phyloP scores from a whole-genome alignment of 768 basidiomycete species.

The Cystobasidiopsis lactophilus region DNA sequence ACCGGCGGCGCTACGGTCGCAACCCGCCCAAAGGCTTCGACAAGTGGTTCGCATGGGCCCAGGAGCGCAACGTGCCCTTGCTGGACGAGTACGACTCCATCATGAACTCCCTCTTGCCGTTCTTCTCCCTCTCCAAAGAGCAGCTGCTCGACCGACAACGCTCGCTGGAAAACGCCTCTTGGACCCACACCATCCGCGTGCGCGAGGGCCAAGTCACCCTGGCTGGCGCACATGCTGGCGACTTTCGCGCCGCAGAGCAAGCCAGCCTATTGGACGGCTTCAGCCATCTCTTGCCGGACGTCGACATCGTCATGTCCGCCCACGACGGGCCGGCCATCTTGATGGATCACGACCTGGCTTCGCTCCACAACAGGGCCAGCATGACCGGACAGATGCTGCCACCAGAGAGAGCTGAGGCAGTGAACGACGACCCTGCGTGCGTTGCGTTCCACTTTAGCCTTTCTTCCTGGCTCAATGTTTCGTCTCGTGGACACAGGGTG shows the following conservation, averaged over 20 bases:
- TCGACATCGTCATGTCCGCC: constrained; percentile 20
- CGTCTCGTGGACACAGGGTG: not conserved
- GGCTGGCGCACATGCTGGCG: constrained; percentile 10
- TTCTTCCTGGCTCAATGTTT: no score
- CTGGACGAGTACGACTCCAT: constrained; percentile 21
- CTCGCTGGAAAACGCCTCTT: constrained; percentile 2
- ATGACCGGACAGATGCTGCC: constrained; percentile 8
- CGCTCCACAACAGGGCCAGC: constrained; percentile 6
- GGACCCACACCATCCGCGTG: constrained; percentile 12
- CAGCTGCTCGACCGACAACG: constrained; percentile 8
- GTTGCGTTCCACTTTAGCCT: constrained; percentile 2
- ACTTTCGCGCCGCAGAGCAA: constrained; percentile 17
- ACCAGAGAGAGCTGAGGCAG: constrained; percentile 1
- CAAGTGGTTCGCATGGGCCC: constrained; percentile 34
- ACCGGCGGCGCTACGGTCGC: constrained; percentile 49
- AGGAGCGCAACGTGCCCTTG: constrained; percentile 6
- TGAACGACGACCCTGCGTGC: constrained; percentile 16
- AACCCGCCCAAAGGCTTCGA: constrained; percentile 78
- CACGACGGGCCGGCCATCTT: constrained; percentile 20
- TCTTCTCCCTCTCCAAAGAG: constrained; percentile 11
- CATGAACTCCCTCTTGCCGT: constrained; percentile 15
- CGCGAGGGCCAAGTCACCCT: constrained; percentile 14
- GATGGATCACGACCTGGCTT: constrained; percentile 9
- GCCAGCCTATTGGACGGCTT: constrained; percentile 15
- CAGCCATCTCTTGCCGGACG: constrained; percentile 13